These are phyloP conservation scores for Musa balbisiana DNA, from an alignment of 202 grass and related monocot species.

Conservation along the genomic window DNA sequence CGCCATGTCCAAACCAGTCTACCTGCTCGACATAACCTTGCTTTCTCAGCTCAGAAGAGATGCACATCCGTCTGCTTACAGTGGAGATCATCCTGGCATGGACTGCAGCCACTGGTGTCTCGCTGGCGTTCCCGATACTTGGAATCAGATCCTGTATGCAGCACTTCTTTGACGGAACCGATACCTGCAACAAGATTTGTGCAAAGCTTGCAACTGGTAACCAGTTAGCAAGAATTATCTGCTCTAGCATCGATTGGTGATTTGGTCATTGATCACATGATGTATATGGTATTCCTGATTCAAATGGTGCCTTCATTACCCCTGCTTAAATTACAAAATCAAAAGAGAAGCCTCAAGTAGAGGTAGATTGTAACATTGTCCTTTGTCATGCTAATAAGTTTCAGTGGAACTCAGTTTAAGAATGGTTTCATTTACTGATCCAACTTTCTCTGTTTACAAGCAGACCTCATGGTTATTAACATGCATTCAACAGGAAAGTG, in stretches of 20 bases:
- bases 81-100: slow-evolving; percentile 64
- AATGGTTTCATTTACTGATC: background rate
- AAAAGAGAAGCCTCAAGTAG: background rate
- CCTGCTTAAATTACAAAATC: background rate
- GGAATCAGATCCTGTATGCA: slow-evolving; percentile 93
- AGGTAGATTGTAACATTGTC: background rate
- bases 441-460: background rate
- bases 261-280: background rate
- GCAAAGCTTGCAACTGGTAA: background rate
- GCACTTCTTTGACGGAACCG: slow-evolving; percentile 29
- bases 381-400: background rate
- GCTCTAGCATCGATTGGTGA: background rate
- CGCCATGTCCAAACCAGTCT: slow-evolving; percentile 66
- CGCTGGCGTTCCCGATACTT: slow-evolving; percentile 78
- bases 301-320: background rate
- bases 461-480: no score
- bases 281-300: background rate
- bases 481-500: no score
- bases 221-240: background rate
- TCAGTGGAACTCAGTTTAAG: no score
- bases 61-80: slow-evolving; percentile 73
- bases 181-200: background rate
- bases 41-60: slow-evolving; percentile 92
- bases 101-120: slow-evolving; percentile 99
- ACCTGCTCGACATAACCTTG: slow-evolving; percentile 81